These are phyloP conservation scores for Debaryomycetaceae sp. DNA, from an alignment of 1,139 yeast genomes.

Conservation along the genomic window DNA sequence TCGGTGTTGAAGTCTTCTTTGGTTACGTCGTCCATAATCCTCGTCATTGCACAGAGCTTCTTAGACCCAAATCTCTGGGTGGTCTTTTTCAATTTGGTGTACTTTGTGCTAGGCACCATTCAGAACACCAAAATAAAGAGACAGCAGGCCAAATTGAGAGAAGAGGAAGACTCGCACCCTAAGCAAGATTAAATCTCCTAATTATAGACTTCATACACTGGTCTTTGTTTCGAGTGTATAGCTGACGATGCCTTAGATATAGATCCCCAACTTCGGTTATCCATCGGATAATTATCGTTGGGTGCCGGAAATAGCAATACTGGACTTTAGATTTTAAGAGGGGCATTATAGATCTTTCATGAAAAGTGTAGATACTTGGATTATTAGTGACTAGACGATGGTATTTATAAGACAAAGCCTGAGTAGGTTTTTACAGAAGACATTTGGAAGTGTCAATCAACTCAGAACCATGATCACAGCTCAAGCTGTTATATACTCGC, in stretches of 20 bases:
- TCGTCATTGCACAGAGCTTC: conserved; percentile 71
- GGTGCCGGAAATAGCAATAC: not conserved
- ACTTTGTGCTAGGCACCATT: conserved; percentile 71
- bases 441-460: conserved; percentile 6
- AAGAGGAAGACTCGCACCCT: conserved; percentile 2
- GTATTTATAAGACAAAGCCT: not conserved
- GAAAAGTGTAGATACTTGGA: too few species aligned
- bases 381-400: not conserved
- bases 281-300: not conserved
- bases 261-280: not conserved
- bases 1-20: conserved; percentile 64
- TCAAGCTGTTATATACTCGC: conserved; percentile 54
- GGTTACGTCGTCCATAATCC: conserved; percentile 58
- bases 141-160: conserved; percentile 20
- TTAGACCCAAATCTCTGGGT: conserved; percentile 79
- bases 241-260: too few species aligned
- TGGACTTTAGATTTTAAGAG: not conserved
- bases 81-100: conserved; percentile 72
- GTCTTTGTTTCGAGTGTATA: too few species aligned
- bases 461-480: conserved; percentile 47
- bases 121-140: conserved; percentile 68
- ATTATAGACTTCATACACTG: too few species aligned
- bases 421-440: not conserved
- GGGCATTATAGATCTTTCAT: not conserved
- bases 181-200: not conserved